Evolutionary conservation across 306 rosid genomes (phyloP), one percentile per base, ranked within the genome.

Genomic region (Ormosia emarginata): DNA sequence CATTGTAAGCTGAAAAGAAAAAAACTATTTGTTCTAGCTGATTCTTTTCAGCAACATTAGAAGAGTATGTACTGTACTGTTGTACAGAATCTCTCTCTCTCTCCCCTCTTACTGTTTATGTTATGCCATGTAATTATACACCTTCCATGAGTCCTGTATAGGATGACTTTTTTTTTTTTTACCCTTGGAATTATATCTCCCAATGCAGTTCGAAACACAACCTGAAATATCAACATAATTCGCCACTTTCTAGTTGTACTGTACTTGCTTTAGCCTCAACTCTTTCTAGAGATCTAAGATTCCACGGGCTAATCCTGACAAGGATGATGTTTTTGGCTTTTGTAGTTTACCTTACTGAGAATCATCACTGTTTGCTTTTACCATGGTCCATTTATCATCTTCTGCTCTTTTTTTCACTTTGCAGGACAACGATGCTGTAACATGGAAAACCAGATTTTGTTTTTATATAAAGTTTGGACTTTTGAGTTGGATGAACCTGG

Each of bases 311-410:
- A 37, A 15, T 62, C 43, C 79, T 62, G 82, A 77, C 82, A 83
- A 59, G 46, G 82, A 77, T 71, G 32, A 65, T 72, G 78, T 86
- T 79, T 77, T 74, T 73, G 79, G 83, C 75, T 77, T 85, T 88
- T 86, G 84, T 72, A 71, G 71, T 75, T 44, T 64, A 70, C 78
- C 83, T 62, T 62, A 36, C 75, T 49, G 33, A 74, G 84, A 81
- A 79, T 73, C 74, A 62, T 50, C 74, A 69, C 83, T 64, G 9
- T 68, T 46, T 53, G 58, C 67, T 82, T 82, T 85, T 52, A 53
- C 74, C 74, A 70, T 64, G 87, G 78, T 68, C 84, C 87, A 77
- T 71, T 70, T 75, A 79, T 70, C 41, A 58, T 58, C 41, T 46
- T 62, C 66, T 74, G 8, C 70, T 36, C 56, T 66, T 17, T 5